phyloP scores from a whole-genome alignment of 2,329 filamentous ascomycete genomes.

The Claviceps sorghi region DNA sequence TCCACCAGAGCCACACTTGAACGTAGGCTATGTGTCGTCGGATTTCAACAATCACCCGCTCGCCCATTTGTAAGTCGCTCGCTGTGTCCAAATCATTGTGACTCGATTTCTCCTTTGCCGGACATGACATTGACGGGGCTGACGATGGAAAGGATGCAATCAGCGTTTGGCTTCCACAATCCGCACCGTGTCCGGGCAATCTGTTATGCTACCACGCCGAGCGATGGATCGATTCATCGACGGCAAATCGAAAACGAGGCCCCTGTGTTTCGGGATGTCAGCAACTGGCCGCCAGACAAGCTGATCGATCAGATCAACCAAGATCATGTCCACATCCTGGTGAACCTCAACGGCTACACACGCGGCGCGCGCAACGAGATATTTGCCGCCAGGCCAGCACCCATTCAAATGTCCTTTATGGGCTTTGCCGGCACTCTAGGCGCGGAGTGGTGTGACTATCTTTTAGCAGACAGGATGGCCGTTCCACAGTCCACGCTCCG shows the following conservation, averaged over 20 bases:
- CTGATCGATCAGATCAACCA: slow-evolving; percentile 73
- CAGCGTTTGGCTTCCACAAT: slow-evolving; percentile 87
- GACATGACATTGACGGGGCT: neutral
- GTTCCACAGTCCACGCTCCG: slow-evolving; percentile 71
- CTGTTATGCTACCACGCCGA: slow-evolving; percentile 89
- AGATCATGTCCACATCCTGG: slow-evolving; percentile 83
- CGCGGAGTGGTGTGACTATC: slow-evolving; percentile 97
- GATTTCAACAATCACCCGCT: slow-evolving; percentile 98
- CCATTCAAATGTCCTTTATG: slow-evolving; percentile 99
- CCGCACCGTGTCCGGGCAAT: slow-evolving; percentile 61
- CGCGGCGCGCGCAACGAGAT: slow-evolving; percentile 93
- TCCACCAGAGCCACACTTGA: slow-evolving; percentile 70
- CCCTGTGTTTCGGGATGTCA: slow-evolving; percentile 80
- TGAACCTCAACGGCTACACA: slow-evolving; percentile 98
- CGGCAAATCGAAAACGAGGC: slow-evolving; percentile 88
- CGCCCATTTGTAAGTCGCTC: slow-evolving; percentile 55
- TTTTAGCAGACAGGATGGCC: slow-evolving; percentile 77
- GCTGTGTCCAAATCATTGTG: too few relatives aligned
- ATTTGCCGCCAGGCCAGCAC: slow-evolving; percentile 85
- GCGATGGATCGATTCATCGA: slow-evolving; percentile 78
- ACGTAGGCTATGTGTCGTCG: slow-evolving; percentile 89
- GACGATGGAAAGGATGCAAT: slow-evolving; percentile 58
- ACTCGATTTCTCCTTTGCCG: neutral
- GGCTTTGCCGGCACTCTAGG: slow-evolving; percentile 92
- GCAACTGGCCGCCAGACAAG: slow-evolving; percentile 69